A percentile compares a stretch with the other conserved stretches of the same genome.
These are phyloP conservation scores for Friedmanniomyces endolithicus DNA, from an alignment of 495 filamentous ascomycete genomes.

Conservation along the genomic window DNA sequence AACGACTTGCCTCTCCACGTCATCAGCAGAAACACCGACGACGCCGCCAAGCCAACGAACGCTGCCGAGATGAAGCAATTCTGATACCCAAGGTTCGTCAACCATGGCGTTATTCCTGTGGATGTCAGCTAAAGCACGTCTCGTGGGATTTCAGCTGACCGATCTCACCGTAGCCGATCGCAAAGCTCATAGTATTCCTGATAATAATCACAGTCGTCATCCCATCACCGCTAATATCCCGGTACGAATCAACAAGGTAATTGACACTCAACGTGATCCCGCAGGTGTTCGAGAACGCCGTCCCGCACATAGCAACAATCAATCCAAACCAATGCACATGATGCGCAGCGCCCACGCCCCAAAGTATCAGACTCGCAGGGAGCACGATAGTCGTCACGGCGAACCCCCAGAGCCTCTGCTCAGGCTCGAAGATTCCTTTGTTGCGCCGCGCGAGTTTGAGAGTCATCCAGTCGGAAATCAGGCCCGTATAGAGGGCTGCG, in stretches of 20 bases:
- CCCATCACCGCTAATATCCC: constrained; percentile 48
- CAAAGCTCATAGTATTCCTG: constrained; percentile 44
- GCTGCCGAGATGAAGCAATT: constrained; percentile 52
- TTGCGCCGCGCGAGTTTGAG: constrained; percentile 48
- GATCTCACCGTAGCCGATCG: constrained; percentile 3
- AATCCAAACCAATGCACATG: constrained; percentile 24
- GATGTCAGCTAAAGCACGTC: no score
- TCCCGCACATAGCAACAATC: constrained; percentile 7
- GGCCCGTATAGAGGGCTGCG: constrained; percentile 38
- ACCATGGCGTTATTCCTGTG: constrained; percentile 40
- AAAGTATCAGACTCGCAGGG: constrained; percentile 47
- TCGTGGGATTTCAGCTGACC: background rate
- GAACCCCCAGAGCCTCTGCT: constrained; percentile 55
- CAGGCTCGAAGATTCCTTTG: constrained; percentile 47
- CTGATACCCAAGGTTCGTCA: constrained; percentile 45
- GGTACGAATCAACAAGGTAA: constrained; percentile 52
- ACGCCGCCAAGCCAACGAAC: constrained; percentile 45
- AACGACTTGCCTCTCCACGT: constrained; percentile 41
- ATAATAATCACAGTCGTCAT: constrained; percentile 52
- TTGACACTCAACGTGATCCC: constrained; percentile 38
- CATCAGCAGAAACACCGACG: constrained; percentile 42
- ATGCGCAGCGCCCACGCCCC: constrained; percentile 53
- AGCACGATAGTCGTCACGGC: constrained; percentile 29
- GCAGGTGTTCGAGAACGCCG: constrained; percentile 4
- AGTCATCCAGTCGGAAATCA: constrained; percentile 48